These are phyloP conservation scores for Xylariaceae sp. DNA, from an alignment of 2,329 filamentous ascomycete genomes.

Conservation along the genomic window DNA sequence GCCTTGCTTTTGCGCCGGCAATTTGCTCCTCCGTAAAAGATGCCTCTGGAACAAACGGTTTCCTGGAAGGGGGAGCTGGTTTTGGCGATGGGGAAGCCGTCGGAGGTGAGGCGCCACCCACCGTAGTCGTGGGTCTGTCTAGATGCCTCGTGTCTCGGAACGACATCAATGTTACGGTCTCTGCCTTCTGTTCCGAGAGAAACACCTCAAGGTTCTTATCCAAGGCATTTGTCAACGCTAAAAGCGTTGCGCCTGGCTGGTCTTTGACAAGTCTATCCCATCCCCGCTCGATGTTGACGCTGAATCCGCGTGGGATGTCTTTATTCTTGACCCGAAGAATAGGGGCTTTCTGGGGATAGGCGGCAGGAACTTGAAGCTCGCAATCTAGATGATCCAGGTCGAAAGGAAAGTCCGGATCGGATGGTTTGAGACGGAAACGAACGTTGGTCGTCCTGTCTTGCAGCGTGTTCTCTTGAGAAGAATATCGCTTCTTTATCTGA, in stretches of 20 bases:
- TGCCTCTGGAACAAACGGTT: constrained; percentile 46
- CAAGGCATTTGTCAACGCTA: constrained; percentile 68
- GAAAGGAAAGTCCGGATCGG: constrained; percentile 84
- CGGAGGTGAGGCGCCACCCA: constrained; percentile 18
- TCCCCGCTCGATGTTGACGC: constrained; percentile 75
- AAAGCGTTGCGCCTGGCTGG: constrained; percentile 58
- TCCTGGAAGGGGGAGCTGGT: constrained; percentile 22
- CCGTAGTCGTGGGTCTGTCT: constrained; percentile 26
- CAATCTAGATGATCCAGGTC: constrained; percentile 72
- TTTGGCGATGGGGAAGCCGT: constrained; percentile 8
- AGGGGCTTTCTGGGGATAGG: constrained; percentile 63
- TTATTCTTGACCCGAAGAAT: constrained; percentile 67
- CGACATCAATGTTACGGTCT: constrained; percentile 70
- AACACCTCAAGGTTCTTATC: constrained; percentile 74
- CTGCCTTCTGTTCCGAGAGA: constrained; percentile 69
- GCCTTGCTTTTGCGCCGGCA: constrained; percentile 61
- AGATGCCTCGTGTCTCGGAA: constrained; percentile 60
- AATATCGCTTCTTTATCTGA: constrained; percentile 71
- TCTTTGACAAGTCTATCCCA: constrained; percentile 67
- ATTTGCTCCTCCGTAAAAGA: constrained; percentile 63
- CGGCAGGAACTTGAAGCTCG: constrained; percentile 63
- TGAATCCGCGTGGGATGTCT: constrained; percentile 70
- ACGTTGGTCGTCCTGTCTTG: constrained; percentile 58
- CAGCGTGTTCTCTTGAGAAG: constrained; percentile 47
- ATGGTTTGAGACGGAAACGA: constrained; percentile 68